Evolutionary conservation across 179 eudicot species (phyloP).

Genomic region (Nepenthes alata): DNA sequence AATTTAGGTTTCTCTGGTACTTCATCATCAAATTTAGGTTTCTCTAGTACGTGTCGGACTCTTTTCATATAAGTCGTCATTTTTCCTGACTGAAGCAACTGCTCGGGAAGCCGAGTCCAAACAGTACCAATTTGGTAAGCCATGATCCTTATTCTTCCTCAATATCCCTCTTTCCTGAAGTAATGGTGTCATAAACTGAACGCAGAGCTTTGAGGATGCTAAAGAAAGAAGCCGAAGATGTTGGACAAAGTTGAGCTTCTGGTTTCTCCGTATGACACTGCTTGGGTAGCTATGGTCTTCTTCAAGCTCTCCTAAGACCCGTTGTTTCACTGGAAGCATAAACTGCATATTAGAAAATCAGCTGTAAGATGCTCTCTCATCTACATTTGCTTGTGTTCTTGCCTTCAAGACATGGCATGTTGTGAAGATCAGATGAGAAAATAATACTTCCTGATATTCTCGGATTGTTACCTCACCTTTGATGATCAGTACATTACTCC

Average conservation of each 20-base stretch:
- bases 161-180: no score
- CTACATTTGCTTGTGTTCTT: constrained; percentile 69
- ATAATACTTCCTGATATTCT: constrained; percentile 25
- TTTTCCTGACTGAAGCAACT: no score
- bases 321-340: constrained; percentile 57
- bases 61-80: no score
- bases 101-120: no score
- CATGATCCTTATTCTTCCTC: no score
- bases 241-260: constrained; percentile 50
- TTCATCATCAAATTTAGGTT: no score
- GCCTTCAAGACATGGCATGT: constrained; percentile 68
- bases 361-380: constrained; percentile 58
- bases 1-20: no score
- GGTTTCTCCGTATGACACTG: constrained; percentile 80
- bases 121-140: no score
- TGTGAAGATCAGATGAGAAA: constrained; percentile 54
- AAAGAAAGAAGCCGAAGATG: constrained; percentile 49
- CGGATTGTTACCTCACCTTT: not conserved
- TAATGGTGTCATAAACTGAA: not conserved
- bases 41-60: no score
- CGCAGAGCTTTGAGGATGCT: constrained; percentile 42
- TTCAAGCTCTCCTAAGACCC: constrained; percentile 30
- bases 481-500: not conserved
- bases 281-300: constrained; percentile 92
- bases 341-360: constrained; percentile 74